Evolutionary conservation across 257 asterid species (phyloP).

Genomic region (Fraxinus excelsior): DNA sequence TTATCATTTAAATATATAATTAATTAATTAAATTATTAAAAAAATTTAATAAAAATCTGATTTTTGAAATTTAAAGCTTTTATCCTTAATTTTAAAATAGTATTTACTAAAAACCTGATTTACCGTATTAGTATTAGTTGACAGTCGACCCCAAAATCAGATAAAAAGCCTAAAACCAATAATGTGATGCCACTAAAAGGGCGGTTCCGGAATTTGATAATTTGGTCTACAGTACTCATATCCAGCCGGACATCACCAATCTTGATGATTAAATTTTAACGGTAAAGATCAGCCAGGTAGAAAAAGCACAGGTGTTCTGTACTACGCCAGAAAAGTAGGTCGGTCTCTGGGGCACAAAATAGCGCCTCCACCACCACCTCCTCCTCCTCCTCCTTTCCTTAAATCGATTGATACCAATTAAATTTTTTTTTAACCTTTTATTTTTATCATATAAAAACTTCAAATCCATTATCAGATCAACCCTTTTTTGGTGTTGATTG

Average conservation of each 20-base stretch:
- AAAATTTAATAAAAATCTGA: too few species aligned
- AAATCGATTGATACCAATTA: neutral
- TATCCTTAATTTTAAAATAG: too few species aligned
- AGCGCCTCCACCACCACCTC: neutral
- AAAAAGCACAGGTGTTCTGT: neutral
- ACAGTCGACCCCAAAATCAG: neutral
- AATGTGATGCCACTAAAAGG: neutral
- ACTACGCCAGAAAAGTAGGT: neutral
- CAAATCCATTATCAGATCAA: slow-evolving; percentile 3
- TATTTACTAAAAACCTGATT: too few species aligned
- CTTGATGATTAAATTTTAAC: neutral
- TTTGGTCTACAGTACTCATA: neutral
- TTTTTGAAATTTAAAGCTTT: too few species aligned
- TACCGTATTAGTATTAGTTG: too few species aligned
- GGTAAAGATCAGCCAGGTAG: neutral
- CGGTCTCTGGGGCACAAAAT: slow-evolving; percentile 5
- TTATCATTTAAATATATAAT: too few species aligned
- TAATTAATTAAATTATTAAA: too few species aligned
- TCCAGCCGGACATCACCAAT: neutral
- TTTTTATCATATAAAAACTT: neutral
- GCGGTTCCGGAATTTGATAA: neutral
- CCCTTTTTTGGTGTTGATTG: neutral
- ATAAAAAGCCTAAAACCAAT: neutral
- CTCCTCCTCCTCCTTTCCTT: neutral
- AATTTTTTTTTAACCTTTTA: neutral